phyloP scores from a whole-genome alignment of 208 protist genomes.

The Novymonas esmeraldas region DNA sequence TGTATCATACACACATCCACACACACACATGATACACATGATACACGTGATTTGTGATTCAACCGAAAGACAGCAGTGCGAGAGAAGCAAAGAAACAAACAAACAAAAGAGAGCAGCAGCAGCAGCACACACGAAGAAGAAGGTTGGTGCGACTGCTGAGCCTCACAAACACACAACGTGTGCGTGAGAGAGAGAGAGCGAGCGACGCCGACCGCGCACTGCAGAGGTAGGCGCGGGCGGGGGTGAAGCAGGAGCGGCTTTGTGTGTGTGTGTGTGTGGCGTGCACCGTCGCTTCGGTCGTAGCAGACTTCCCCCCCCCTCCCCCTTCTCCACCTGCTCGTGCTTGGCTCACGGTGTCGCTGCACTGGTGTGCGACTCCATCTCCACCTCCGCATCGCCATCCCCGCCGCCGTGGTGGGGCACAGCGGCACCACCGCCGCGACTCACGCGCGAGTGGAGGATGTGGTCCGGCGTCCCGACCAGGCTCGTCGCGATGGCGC shows the following conservation, averaged over 20 bases:
- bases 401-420: not conserved
- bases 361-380: not conserved
- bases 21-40: not conserved
- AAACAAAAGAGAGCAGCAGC: not conserved
- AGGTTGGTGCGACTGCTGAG: constrained; percentile 5
- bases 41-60: no score
- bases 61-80: not conserved
- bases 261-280: no score
- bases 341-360: not conserved
- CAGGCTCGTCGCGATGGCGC: constrained; percentile 16
- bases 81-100: not conserved
- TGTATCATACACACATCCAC: constrained; percentile 2
- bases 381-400: not conserved
- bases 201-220: not conserved
- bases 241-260: no score
- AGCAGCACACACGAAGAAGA: not conserved
- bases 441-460: not conserved
- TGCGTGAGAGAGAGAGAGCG: not conserved
- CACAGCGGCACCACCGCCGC: not conserved
- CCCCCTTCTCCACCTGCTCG: not conserved
- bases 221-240: not conserved
- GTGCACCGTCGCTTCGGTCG: no score
- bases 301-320: not conserved
- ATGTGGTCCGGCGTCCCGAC: constrained; percentile 9
- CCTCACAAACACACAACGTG: constrained; percentile 19